Evolutionary conservation across 495 filamentous ascomycete species (phyloP).

Genomic region (Talaromyces nanjingensis): DNA sequence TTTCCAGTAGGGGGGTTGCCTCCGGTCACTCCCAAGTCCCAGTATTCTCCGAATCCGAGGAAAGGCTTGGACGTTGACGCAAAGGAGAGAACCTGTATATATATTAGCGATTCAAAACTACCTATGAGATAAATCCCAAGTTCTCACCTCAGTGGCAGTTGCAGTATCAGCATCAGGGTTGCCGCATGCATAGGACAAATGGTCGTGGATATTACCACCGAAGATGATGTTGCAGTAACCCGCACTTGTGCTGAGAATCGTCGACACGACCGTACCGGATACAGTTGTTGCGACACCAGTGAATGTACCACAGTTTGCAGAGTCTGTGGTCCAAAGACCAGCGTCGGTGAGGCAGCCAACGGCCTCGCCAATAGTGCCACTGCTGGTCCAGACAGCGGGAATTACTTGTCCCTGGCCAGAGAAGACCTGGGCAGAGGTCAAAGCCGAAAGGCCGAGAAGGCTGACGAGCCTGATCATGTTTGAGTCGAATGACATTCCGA

Average conservation of each 20-base stretch:
- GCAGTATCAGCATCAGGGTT: background rate
- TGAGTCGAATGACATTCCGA: background rate
- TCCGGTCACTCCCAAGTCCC: background rate
- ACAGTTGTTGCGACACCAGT: background rate
- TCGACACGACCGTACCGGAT: background rate
- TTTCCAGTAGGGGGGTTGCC: background rate
- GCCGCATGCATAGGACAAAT: background rate
- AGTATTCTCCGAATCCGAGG: background rate
- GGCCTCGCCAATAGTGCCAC: background rate
- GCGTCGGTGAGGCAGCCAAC: background rate
- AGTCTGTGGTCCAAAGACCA: background rate
- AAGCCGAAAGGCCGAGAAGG: background rate
- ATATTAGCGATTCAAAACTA: background rate
- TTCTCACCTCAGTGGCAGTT: background rate
- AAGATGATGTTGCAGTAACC: background rate
- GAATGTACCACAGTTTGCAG: background rate
- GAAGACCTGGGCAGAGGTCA: background rate
- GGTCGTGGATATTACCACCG: background rate
- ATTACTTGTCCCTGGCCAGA: background rate
- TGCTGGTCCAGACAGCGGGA: background rate
- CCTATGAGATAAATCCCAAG: no score
- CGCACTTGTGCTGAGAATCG: background rate
- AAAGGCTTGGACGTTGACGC: background rate
- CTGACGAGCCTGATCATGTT: background rate
- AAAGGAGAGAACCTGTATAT: background rate